A percentile compares a stretch with the other conserved stretches of the same genome.
Conservation (phyloP, 1,284 basidiomycete species). For the Phlebopus sp. region DNA sequence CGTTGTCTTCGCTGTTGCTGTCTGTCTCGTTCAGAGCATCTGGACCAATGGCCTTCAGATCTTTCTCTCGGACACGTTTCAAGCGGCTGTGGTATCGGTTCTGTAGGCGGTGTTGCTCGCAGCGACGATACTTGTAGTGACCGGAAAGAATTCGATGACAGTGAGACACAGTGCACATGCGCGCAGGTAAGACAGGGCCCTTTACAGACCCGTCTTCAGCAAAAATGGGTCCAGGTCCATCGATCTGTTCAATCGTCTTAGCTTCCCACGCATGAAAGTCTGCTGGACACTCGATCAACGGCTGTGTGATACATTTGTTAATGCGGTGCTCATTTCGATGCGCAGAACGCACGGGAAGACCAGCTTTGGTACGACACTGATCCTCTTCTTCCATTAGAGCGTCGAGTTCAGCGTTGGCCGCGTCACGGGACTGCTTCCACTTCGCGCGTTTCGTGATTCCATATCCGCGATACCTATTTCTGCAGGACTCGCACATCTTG, state of each 20-base stretch:
- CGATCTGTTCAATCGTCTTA: constrained; percentile 29
- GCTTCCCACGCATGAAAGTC: constrained; percentile 34
- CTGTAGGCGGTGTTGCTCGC: constrained; percentile 53
- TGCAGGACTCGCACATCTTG: constrained; percentile 56
- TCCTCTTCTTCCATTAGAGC: constrained; percentile 40
- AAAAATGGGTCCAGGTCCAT: constrained; percentile 6
- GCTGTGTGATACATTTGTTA: constrained; percentile 17
- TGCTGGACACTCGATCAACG: constrained; percentile 24
- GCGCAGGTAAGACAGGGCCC: constrained; percentile 30
- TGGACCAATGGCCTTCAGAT: constrained; percentile 36
- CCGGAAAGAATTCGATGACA: constrained; percentile 50
- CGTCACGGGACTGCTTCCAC: constrained; percentile 46
- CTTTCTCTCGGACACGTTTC: constrained; percentile 48
- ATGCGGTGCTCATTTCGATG: constrained; percentile 1
- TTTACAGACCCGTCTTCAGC: constrained; percentile 9
- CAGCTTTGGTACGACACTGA: constrained; percentile 33
- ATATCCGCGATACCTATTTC: constrained; percentile 48
- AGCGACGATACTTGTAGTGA: constrained; percentile 48
- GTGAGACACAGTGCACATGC: constrained; percentile 58
- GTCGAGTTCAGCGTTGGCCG: constrained; percentile 42
- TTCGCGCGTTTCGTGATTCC: constrained; percentile 55
- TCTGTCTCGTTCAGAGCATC: constrained; percentile 1
- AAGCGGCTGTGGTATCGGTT: constrained; percentile 52
- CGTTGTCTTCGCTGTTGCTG: constrained; percentile 1
- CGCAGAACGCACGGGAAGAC: constrained; percentile 33